These are phyloP conservation scores for Dactylellina parvicollis DNA, from an alignment of 2,329 filamentous ascomycete species.

Conservation along the genomic window DNA sequence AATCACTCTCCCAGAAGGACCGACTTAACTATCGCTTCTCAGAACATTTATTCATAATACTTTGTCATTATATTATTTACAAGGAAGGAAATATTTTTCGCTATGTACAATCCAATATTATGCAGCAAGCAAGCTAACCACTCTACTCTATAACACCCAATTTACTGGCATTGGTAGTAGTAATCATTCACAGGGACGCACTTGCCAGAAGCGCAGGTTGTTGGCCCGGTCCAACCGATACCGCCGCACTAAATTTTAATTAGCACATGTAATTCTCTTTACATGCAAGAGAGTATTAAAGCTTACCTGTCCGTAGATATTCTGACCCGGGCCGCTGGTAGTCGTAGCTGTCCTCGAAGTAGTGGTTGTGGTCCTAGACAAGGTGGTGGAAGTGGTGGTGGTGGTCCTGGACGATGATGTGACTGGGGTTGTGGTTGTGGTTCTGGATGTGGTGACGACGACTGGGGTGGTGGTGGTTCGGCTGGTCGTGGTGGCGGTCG, in stretches of 20 bases:
- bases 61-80: too few relatives aligned
- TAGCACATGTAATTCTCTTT: not conserved
- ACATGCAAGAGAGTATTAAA: not conserved
- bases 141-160: not conserved
- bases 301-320: conserved; percentile 41
- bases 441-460: not conserved
- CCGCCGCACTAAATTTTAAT: conserved; percentile 48
- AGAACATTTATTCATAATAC: too few relatives aligned
- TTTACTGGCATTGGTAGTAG: conserved; percentile 37
- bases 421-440: not conserved
- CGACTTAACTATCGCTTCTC: too few relatives aligned
- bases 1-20: too few relatives aligned
- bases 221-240: conserved; percentile 44
- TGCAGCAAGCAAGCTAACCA: too few relatives aligned
- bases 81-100: too few relatives aligned
- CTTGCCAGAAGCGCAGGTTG: conserved; percentile 47
- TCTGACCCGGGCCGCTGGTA: conserved; percentile 25
- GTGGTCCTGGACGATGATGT: conserved; percentile 3
- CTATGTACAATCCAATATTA: too few relatives aligned
- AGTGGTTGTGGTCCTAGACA: conserved; percentile 12
- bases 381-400: conserved; percentile 20
- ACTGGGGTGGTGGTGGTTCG: conserved; percentile 1
- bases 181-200: conserved; percentile 18
- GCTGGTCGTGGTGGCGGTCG: conserved; percentile 1
- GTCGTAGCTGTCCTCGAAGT: conserved; percentile 39